Evolutionary conservation across 2,329 filamentous ascomycete genomes (phyloP), one percentile per base, ranked within the genome.

Genomic region (Hymenoscyphus scutula): DNA sequence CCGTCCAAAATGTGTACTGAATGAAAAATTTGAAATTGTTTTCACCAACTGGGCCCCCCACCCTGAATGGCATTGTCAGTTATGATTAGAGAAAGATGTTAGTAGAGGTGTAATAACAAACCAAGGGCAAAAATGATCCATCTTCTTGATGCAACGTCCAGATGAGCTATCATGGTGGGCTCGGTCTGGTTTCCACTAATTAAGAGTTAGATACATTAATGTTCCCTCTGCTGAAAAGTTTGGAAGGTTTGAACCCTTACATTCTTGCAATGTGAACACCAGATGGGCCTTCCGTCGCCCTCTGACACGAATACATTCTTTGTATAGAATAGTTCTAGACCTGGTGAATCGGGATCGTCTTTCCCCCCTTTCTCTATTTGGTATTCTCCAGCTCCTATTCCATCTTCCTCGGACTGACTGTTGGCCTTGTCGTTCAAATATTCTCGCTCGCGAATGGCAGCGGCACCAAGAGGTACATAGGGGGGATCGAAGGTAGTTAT

Each of bases 81-180:
- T 3, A 19, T 45, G 45, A 34, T 65, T 55, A 64, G 62, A 30
- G 38, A 27, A 61, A 19, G 38, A 4, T 17, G 45, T 55, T 29
- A 45, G 54, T 23, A 13, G 37, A 45, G 5, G 23, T 19, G 6
- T 1, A 5, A 29, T 23, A 11, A 69, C 71, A 62, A 74, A 82
- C 86, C 87, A 98, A 0, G 94, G 95, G 72, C 95, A 99, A 71
- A 93, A 95, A 73, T 98, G 94, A 67, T 98, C 94, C 89, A 97
- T 95, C 71, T 95, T 95, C 48, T 84, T 79, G 25, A 96, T 89
- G 72, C 94, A 98, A 53, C 92, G 89, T 86, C 76, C 97, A 96
- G 85, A 79, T 72, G 96, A 91, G 59, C 88, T 87, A 71, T 90
- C 96, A 76, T 98, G 93, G 73, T 96, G 92, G 1, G 89, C 84